phyloP scores from a whole-genome alignment of 1,284 basidiomycete species.

The Fomitopsis betulina region DNA sequence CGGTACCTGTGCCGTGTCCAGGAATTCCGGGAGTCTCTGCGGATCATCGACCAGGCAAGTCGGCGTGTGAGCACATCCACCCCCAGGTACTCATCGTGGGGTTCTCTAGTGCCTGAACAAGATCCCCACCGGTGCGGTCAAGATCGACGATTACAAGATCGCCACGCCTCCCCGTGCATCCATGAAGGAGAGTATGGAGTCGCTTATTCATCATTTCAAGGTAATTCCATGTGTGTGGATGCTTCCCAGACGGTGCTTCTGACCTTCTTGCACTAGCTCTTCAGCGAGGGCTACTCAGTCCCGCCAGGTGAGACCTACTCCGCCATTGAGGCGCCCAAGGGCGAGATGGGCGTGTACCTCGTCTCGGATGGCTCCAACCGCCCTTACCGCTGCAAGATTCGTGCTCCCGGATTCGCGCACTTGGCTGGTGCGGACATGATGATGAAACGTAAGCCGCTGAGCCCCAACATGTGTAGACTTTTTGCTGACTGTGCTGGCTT shows the following conservation, averaged over 20 bases:
- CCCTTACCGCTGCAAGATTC: constrained; percentile 93
- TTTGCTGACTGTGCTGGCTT: constrained; percentile 10
- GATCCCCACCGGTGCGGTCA: constrained; percentile 91
- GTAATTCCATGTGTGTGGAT: constrained; percentile 29
- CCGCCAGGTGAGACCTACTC: constrained; percentile 97
- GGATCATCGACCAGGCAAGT: constrained; percentile 79
- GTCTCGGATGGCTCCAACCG: constrained; percentile 93
- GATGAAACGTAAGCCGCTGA: constrained; percentile 70
- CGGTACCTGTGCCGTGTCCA: constrained; percentile 96
- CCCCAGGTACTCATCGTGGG: background rate
- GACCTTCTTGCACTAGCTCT: constrained; percentile 52
- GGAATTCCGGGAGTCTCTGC: constrained; percentile 93
- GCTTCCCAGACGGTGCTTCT: constrained; percentile 6
- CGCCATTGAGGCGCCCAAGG: constrained; percentile 98
- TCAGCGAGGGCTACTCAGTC: constrained; percentile 97
- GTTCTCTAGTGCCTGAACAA: constrained; percentile 84
- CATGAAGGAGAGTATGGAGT: constrained; percentile 99
- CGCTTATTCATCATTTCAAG: constrained; percentile 98
- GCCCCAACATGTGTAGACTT: background rate
- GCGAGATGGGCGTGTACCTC: constrained; percentile 96
- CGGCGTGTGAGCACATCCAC: background rate
- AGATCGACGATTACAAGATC: constrained; percentile 97
- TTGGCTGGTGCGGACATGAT: constrained; percentile 92
- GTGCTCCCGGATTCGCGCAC: constrained; percentile 91
- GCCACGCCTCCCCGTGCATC: constrained; percentile 94